A percentile compares a stretch with the other conserved stretches of the same genome.
These are phyloP conservation scores for Nakazawaea anatomiae DNA, from an alignment of 805 yeast species.

Conservation along the genomic window DNA sequence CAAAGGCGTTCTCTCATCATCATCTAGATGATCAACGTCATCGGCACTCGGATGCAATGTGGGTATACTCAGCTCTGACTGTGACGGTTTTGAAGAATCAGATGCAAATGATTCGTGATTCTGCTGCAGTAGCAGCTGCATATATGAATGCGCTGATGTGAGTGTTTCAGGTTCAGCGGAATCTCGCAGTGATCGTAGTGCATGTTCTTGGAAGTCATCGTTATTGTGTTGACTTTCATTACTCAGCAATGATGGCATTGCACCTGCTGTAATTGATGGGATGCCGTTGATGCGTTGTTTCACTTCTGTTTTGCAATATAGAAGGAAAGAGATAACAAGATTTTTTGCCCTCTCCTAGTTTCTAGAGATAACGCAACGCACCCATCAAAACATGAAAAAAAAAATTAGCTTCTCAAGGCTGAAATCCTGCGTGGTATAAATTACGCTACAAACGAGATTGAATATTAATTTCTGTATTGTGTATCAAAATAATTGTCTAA, in stretches of 20 bases:
- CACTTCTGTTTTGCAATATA: no score
- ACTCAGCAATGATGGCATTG: background rate
- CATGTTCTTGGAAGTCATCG: background rate
- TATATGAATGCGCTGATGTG: background rate
- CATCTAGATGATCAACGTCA: no score
- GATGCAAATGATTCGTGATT: background rate
- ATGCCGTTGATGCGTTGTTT: background rate
- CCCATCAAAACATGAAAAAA: no score
- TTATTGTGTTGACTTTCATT: background rate
- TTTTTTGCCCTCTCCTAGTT: no score
- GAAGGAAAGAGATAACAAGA: no score
- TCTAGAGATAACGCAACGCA: no score
- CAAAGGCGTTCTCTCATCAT: conserved; percentile 1
- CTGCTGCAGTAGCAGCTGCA: background rate
- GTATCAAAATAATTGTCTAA: no score
- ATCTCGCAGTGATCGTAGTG: no score
- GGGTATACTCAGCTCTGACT: no score
- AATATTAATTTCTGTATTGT: background rate
- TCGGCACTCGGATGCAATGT: no score
- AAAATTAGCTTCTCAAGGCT: no score
- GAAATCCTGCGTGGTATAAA: no score
- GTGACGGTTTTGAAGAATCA: background rate
- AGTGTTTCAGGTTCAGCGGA: background rate
- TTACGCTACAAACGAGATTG: background rate
- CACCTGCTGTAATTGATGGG: background rate